These are phyloP conservation scores for Fimicolochytrium jonesii DNA, from an alignment of 192 early-diverging fungal genomes.

Conservation along the genomic window DNA sequence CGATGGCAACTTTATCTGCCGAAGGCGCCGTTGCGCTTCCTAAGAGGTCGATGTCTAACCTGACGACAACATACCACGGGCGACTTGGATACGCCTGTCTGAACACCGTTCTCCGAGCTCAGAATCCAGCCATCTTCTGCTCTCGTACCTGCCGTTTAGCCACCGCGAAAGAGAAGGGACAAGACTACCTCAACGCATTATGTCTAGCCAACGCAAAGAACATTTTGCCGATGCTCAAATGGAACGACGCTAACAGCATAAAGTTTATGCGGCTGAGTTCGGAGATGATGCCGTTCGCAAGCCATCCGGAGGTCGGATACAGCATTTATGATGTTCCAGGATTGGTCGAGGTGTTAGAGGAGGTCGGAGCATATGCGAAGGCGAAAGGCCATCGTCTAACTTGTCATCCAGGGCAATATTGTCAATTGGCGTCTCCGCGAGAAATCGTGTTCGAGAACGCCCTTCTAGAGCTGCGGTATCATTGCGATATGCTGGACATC, in stretches of 20 bases:
- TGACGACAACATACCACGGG: constrained; percentile 28
- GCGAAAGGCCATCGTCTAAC: constrained; percentile 45
- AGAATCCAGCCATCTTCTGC: constrained; percentile 46
- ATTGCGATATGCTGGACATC: constrained; percentile 41
- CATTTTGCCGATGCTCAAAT: constrained; percentile 35
- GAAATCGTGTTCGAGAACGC: constrained; percentile 30
- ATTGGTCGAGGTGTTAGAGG: constrained; percentile 29
- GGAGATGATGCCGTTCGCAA: constrained; percentile 49
- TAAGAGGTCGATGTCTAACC: too few relatives aligned
- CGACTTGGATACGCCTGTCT: constrained; percentile 49
- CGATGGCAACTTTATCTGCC: too few relatives aligned
- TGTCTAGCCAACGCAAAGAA: constrained; percentile 36
- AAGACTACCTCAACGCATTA: constrained; percentile 35
- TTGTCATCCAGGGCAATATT: constrained; percentile 50
- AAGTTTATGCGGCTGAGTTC: constrained; percentile 45
- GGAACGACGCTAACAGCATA: constrained; percentile 44
- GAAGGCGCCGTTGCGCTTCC: too few relatives aligned
- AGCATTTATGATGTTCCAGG: constrained; percentile 27
- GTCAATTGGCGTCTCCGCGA: constrained; percentile 37
- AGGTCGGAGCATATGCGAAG: constrained; percentile 33
- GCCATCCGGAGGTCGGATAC: constrained; percentile 40
- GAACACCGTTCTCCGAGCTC: constrained; percentile 41
- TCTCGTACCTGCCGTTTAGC: constrained; percentile 44
- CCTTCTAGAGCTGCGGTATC: constrained; percentile 38
- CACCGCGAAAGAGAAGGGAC: constrained; percentile 32